Percentiles rank a stretch among this genome's conserved stretches.
These are phyloP conservation scores for Leishmania aethiopica DNA, from an alignment of 208 protist species.

Conservation along the genomic window DNA sequence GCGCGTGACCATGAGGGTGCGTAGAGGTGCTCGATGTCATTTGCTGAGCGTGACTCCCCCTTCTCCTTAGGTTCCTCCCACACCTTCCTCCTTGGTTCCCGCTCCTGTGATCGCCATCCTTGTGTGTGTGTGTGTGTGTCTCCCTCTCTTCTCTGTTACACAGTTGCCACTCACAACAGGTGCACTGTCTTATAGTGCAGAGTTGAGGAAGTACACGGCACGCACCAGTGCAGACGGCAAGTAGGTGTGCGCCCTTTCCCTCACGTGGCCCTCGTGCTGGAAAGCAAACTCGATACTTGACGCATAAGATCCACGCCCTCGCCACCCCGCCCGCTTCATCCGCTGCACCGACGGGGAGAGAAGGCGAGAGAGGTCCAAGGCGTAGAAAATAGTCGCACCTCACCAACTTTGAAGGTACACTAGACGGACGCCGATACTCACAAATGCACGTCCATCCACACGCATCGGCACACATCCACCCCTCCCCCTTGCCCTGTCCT, in stretches of 20 bases:
- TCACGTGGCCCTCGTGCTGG: background rate
- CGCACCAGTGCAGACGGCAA: background rate
- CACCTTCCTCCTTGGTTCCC: background rate
- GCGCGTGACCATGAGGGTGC: background rate
- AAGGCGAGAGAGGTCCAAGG: background rate
- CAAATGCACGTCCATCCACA: background rate
- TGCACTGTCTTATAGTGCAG: background rate
- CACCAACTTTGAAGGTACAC: background rate
- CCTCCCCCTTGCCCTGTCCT: background rate
- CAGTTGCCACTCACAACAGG: background rate
- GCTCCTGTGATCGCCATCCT: too few relatives aligned
- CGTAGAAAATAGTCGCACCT: background rate
- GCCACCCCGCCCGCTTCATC: background rate
- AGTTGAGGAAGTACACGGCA: background rate
- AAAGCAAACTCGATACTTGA: background rate
- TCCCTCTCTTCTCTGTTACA: background rate
- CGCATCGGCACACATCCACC: background rate
- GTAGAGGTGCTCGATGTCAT: background rate
- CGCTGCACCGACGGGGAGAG: background rate
- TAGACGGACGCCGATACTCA: background rate
- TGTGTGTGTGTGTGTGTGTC: background rate
- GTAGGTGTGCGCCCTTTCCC: background rate
- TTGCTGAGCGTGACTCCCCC: background rate
- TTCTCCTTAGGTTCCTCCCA: too few relatives aligned
- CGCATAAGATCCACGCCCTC: background rate